These are phyloP conservation scores for Protomyces pachydermus DNA, from an alignment of 1,139 yeast species.

Conservation along the genomic window DNA sequence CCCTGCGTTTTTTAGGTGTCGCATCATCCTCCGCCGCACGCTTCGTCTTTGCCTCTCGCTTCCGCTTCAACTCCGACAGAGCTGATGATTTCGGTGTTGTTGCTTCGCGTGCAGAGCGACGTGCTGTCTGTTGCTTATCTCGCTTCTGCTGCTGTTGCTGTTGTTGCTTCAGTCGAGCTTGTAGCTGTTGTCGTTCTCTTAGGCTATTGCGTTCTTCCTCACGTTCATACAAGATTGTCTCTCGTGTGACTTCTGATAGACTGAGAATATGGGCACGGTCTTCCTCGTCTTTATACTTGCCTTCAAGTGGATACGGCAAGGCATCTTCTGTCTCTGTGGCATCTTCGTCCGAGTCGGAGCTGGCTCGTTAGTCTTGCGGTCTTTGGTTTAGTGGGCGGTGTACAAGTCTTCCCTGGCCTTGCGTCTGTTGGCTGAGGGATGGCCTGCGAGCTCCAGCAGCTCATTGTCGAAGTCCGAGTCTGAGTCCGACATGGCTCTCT, in stretches of 20 bases:
- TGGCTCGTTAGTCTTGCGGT: background rate
- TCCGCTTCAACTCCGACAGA: slow-evolving; percentile 76
- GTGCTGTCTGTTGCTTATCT: slow-evolving; percentile 35
- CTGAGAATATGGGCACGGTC: slow-evolving; percentile 64
- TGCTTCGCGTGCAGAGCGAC: slow-evolving; percentile 35
- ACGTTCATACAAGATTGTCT: slow-evolving; percentile 83
- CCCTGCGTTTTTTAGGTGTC: slow-evolving; percentile 29
- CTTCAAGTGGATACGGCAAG: slow-evolving; percentile 88
- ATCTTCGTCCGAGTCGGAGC: slow-evolving; percentile 30
- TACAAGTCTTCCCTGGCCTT: slow-evolving; percentile 14
- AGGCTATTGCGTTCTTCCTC: slow-evolving; percentile 83
- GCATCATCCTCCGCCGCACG: slow-evolving; percentile 34
- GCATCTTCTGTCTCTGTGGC: slow-evolving; percentile 36
- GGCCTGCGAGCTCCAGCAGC: slow-evolving; percentile 18
- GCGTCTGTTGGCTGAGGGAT: slow-evolving; percentile 12
- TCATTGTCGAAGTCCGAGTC: slow-evolving; percentile 24
- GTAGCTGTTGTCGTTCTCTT: slow-evolving; percentile 74
- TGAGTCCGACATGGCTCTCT: slow-evolving; percentile 16
- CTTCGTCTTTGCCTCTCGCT: slow-evolving; percentile 56
- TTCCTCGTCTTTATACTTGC: slow-evolving; percentile 75
- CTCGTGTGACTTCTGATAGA: slow-evolving; percentile 89
- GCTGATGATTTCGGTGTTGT: slow-evolving; percentile 50
- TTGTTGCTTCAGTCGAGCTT: slow-evolving; percentile 67
- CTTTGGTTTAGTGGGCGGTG: background rate
- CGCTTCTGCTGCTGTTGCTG: slow-evolving; percentile 31